Conservation (phyloP, 129 eudicot genomes). For the Tagetes erecta region DNA sequence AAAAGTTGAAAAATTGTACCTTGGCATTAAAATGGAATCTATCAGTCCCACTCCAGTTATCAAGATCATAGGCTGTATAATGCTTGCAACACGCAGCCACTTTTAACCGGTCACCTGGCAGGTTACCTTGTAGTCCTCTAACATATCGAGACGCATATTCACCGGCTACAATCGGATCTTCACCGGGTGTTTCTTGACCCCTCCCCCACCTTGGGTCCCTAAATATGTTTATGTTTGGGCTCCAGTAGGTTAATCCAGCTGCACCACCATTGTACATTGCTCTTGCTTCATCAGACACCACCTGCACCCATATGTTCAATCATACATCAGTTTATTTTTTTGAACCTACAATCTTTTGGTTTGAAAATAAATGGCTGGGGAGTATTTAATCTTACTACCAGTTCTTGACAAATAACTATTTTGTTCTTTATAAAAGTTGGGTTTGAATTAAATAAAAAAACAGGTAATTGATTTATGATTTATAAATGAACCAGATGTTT, state of each 20-base stretch:
- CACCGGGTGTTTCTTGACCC: slow-evolving; percentile 91
- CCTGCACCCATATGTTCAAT: slow-evolving; percentile 40
- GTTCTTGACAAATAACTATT: too few relatives aligned
- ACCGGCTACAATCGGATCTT: slow-evolving; percentile 78
- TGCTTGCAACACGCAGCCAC: slow-evolving; percentile 94
- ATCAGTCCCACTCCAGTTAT: slow-evolving; percentile 79
- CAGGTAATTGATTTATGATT: too few relatives aligned
- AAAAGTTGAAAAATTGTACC: slow-evolving; percentile 32
- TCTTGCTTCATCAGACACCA: slow-evolving; percentile 87
- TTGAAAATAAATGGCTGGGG: too few relatives aligned
- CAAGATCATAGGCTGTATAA: slow-evolving; percentile 85
- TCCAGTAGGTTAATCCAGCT: slow-evolving; percentile 82
- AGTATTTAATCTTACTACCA: too few relatives aligned
- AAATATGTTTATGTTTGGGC: slow-evolving; percentile 77
- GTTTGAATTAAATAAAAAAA: too few relatives aligned
- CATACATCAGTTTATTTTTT: neutral
- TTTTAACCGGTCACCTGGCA: slow-evolving; percentile 62
- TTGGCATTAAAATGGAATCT: slow-evolving; percentile 80
- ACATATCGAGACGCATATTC: slow-evolving; percentile 69
- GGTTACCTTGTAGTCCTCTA: slow-evolving; percentile 71
- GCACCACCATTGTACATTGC: slow-evolving; percentile 85
- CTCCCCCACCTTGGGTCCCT: slow-evolving; percentile 95
- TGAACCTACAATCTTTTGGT: too few relatives aligned
- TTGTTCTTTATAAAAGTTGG: too few relatives aligned
- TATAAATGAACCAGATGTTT: too few relatives aligned